Evolutionary conservation across 768 basidiomycete species (phyloP).

Genomic region (Suillus cothurnatus): DNA sequence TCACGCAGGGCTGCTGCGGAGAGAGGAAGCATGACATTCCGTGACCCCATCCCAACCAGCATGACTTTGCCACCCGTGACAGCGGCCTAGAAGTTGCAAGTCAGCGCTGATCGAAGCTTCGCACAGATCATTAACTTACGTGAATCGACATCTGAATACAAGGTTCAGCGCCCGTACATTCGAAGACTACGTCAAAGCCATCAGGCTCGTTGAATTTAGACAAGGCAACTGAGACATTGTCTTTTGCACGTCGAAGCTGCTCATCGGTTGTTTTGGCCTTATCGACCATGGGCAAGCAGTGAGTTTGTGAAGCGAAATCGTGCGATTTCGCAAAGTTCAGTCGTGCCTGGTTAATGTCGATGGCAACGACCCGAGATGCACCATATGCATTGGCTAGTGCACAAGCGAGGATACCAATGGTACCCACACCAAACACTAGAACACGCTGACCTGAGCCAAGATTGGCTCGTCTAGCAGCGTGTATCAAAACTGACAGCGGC

Average conservation of each 20-base stretch:
- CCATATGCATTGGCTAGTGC: slow-evolving; percentile 74
- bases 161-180: slow-evolving; percentile 92
- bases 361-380: slow-evolving; percentile 69
- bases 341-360: slow-evolving; percentile 85
- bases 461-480: slow-evolving; percentile 51
- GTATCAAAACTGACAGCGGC: slow-evolving; percentile 89
- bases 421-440: slow-evolving; percentile 89
- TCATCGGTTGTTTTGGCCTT: slow-evolving; percentile 57
- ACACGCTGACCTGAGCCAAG: slow-evolving; percentile 61
- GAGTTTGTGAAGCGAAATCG: slow-evolving; percentile 78
- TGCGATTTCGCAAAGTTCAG: slow-evolving; percentile 75
- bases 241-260: slow-evolving; percentile 60
- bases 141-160: slow-evolving; percentile 91
- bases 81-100: slow-evolving; percentile 58
- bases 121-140: slow-evolving; percentile 52
- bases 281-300: slow-evolving; percentile 57
- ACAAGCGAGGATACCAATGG: slow-evolving; percentile 91
- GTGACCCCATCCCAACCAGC: slow-evolving; percentile 95
- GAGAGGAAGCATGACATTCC: slow-evolving; percentile 80
- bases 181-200: slow-evolving; percentile 92
- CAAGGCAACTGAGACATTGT: slow-evolving; percentile 53
- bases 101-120: slow-evolving; percentile 17
- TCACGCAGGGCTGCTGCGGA: slow-evolving; percentile 83
- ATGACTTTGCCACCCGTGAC: slow-evolving; percentile 86
- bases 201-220: slow-evolving; percentile 59